phyloP scores from a whole-genome alignment of 2,329 filamentous ascomycete genomes.

The Scopulariopsis brevicaulis region DNA sequence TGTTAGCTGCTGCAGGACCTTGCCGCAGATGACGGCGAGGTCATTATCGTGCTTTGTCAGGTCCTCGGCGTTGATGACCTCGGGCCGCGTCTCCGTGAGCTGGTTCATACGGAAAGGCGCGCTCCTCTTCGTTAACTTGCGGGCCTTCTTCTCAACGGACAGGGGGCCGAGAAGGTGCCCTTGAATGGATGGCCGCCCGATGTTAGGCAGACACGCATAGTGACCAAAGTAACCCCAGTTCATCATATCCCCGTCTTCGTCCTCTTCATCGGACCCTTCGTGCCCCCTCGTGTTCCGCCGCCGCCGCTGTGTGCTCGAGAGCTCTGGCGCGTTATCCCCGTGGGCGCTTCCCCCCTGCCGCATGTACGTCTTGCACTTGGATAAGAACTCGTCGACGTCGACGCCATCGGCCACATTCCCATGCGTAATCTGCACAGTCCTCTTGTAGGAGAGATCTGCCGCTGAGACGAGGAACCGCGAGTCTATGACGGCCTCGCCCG shows the following conservation, averaged over 20 bases:
- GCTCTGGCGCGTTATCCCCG: conserved; percentile 36
- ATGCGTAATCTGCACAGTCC: conserved; percentile 61
- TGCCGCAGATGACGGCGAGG: conserved; percentile 65
- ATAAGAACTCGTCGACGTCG: conserved; percentile 84
- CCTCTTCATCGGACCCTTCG: conserved; percentile 44
- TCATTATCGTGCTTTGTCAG: conserved; percentile 70
- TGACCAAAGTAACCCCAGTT: conserved; percentile 81
- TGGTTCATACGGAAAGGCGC: conserved; percentile 59
- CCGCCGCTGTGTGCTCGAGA: conserved; percentile 36
- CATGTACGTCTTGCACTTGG: conserved; percentile 86
- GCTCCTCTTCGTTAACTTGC: conserved; percentile 58
- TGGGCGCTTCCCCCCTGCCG: conserved; percentile 47
- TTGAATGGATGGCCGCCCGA: conserved; percentile 62
- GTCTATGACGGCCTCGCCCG: conserved; percentile 81
- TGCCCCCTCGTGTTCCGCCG: conserved; percentile 20
- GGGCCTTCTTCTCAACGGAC: conserved; percentile 74
- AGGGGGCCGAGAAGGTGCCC: conserved; percentile 83
- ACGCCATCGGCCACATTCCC: conserved; percentile 65
- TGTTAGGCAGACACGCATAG: conserved; percentile 62
- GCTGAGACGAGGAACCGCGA: conserved; percentile 74
- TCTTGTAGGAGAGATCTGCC: conserved; percentile 70
- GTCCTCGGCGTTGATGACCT: conserved; percentile 65
- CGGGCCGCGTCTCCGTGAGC: conserved; percentile 60
- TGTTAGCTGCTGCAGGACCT: conserved; percentile 55
- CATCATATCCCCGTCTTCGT: conserved; percentile 64